These are phyloP conservation scores for Russula emetica DNA, from an alignment of 768 basidiomycete species.

Conservation along the genomic window DNA sequence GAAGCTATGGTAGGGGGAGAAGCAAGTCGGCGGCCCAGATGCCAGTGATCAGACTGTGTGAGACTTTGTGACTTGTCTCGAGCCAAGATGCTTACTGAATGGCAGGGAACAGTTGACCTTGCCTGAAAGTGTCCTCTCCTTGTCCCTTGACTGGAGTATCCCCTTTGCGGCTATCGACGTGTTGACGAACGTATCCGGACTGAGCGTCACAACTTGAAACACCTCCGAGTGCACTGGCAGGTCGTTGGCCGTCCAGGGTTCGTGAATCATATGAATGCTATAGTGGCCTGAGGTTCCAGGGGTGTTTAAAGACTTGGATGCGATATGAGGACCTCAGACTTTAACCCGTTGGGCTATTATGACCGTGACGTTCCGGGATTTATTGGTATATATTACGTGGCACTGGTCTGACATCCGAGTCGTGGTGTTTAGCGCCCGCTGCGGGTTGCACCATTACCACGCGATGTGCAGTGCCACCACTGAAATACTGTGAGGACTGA, in stretches of 20 bases:
- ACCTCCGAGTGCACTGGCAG: conserved; percentile 49
- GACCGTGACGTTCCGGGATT: background rate
- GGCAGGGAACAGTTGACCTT: conserved; percentile 97
- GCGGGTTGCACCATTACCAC: background rate
- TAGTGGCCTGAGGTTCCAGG: too few species aligned
- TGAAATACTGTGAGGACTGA: background rate
- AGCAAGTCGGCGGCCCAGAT: background rate
- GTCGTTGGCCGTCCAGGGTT: background rate
- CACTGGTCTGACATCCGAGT: background rate
- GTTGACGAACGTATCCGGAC: conserved; percentile 80
- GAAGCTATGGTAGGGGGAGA: conserved; percentile 48
- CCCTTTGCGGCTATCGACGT: conserved; percentile 29
- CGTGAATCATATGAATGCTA: too few species aligned
- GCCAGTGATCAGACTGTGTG: background rate
- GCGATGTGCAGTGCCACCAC: too few species aligned
- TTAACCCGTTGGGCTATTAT: background rate
- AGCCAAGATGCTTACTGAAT: conserved; percentile 52
- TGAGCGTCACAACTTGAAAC: conserved; percentile 87
- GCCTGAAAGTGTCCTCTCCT: conserved; percentile 68
- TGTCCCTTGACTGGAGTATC: conserved; percentile 40
- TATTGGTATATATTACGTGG: background rate
- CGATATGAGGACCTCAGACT: background rate
- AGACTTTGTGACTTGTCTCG: background rate
- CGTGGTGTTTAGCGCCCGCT: background rate
- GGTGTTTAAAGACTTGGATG: background rate